Conservation (phyloP, 1,284 basidiomycete species). For the Malassezia dermatis region DNA sequence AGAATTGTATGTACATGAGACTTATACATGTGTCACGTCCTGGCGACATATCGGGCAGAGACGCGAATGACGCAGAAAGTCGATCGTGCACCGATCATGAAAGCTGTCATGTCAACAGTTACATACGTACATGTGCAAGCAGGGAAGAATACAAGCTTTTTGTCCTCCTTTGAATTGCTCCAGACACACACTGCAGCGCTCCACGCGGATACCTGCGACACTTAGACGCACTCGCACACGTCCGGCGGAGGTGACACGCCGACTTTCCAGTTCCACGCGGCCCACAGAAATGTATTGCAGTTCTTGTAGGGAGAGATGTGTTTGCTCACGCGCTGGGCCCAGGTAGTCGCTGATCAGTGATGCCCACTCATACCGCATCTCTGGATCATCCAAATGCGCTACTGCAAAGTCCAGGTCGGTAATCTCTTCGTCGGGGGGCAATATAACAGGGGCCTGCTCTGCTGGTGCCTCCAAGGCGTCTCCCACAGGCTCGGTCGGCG, state of each 20-base stretch:
- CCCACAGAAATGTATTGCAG: conserved; percentile 53
- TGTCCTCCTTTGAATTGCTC: conserved; percentile 62
- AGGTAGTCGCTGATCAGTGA: conserved; percentile 58
- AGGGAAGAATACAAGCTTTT: conserved; percentile 57
- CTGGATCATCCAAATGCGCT: conserved; percentile 25
- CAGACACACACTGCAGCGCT: conserved; percentile 69
- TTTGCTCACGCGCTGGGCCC: conserved; percentile 52
- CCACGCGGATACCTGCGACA: conserved; percentile 62
- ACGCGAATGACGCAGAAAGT: conserved; percentile 17
- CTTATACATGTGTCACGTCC: background rate
- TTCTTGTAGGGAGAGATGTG: conserved; percentile 38
- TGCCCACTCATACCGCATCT: conserved; percentile 49
- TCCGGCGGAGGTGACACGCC: conserved; percentile 60
- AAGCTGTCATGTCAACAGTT: conserved; percentile 15
- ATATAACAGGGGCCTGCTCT: too few species aligned
- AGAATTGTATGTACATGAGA: conserved; percentile 3
- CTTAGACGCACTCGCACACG: conserved; percentile 66
- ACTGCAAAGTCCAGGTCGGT: conserved; percentile 45
- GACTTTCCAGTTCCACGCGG: conserved; percentile 58
- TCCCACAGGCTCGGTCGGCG: background rate
- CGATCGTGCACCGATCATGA: conserved; percentile 26
- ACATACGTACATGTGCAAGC: conserved; percentile 54
- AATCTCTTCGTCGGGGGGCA: background rate
- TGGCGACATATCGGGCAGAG: conserved; percentile 30
- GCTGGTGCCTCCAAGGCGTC: background rate